phyloP scores from a whole-genome alignment of 768 basidiomycete species.

The Auriscalpium microsporum region DNA sequence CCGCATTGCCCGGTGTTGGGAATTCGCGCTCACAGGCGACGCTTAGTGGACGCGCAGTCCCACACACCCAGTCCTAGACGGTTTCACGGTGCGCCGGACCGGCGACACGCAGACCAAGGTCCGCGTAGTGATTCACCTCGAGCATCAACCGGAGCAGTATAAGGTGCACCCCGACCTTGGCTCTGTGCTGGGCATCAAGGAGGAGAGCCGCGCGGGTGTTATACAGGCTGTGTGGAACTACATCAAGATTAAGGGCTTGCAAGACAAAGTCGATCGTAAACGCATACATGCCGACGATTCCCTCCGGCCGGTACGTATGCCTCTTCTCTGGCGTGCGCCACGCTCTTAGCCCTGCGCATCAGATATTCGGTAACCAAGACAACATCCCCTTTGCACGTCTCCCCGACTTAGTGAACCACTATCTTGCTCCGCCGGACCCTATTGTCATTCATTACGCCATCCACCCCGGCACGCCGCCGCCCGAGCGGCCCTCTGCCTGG shows the following conservation, averaged over 20 bases:
- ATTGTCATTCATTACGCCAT: slow-evolving; percentile 70
- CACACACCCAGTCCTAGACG: slow-evolving; percentile 61
- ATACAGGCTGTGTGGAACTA: slow-evolving; percentile 88
- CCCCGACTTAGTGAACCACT: slow-evolving; percentile 79
- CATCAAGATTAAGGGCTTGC: slow-evolving; percentile 74
- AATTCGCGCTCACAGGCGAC: not conserved
- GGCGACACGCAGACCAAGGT: slow-evolving; percentile 74
- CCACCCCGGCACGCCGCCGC: slow-evolving; percentile 51
- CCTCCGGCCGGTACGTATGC: slow-evolving; percentile 46
- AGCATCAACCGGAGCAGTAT: slow-evolving; percentile 82
- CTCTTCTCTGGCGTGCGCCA: not conserved
- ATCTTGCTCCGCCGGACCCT: slow-evolving; percentile 69
- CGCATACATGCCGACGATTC: slow-evolving; percentile 62
- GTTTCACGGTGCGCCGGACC: slow-evolving; percentile 75
- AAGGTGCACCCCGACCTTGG: slow-evolving; percentile 72
- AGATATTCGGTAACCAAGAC: slow-evolving; percentile 65
- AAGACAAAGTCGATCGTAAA: slow-evolving; percentile 74
- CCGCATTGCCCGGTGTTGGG: not conserved
- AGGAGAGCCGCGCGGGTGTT: slow-evolving; percentile 75
- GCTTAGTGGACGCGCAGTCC: slow-evolving; percentile 55
- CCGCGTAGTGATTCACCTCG: slow-evolving; percentile 78
- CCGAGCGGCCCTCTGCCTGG: slow-evolving; percentile 60
- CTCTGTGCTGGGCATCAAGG: slow-evolving; percentile 66
- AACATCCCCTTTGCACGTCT: slow-evolving; percentile 68
- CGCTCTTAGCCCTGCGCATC: slow-evolving; percentile 1